A percentile compares a stretch with the other conserved stretches of the same genome.
Evolutionary conservation across 2,329 filamentous ascomycete species (phyloP).

Genomic region (Epichloe sibirici): DNA sequence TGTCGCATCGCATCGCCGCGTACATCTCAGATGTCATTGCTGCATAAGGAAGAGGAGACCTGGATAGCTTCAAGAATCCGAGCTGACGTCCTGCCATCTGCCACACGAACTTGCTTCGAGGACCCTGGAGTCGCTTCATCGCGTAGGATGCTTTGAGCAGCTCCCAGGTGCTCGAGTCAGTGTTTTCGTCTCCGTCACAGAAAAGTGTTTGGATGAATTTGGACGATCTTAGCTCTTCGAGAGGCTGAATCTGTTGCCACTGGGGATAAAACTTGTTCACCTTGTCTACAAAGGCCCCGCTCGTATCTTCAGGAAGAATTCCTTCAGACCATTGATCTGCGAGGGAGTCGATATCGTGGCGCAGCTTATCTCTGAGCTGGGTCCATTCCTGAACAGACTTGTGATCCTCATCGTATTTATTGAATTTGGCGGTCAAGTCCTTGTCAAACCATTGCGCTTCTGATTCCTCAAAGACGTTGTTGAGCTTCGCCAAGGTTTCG

Average conservation of each 20-base stretch:
- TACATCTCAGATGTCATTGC: conserved; percentile 25
- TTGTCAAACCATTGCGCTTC: neutral
- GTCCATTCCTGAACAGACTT: conserved; percentile 17
- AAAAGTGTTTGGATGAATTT: conserved; percentile 18
- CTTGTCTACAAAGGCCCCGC: conserved; percentile 12
- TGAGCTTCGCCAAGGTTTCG: neutral
- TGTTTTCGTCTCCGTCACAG: conserved; percentile 11
- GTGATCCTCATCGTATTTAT: neutral
- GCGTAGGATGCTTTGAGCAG: conserved; percentile 37
- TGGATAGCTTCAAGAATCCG: conserved; percentile 31
- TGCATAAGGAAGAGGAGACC: conserved; percentile 9
- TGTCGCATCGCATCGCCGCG: conserved; percentile 24
- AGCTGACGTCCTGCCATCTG: conserved; percentile 36
- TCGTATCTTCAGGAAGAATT: conserved; percentile 4
- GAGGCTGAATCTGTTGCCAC: conserved; percentile 31
- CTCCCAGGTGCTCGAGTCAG: conserved; percentile 29
- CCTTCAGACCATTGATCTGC: conserved; percentile 19
- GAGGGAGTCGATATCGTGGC: conserved; percentile 19
- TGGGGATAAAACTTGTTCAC: conserved; percentile 25
- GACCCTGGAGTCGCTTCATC: conserved; percentile 25
- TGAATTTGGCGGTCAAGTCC: neutral
- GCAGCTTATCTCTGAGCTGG: conserved; percentile 1
- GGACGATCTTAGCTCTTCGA: conserved; percentile 10
- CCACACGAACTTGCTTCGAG: conserved; percentile 28
- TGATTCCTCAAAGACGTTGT: neutral